Evolutionary conservation across 148 eudicot genomes (phyloP), one percentile per base, ranked within the genome.

Genomic region (Vaccinium macrocarpon): DNA sequence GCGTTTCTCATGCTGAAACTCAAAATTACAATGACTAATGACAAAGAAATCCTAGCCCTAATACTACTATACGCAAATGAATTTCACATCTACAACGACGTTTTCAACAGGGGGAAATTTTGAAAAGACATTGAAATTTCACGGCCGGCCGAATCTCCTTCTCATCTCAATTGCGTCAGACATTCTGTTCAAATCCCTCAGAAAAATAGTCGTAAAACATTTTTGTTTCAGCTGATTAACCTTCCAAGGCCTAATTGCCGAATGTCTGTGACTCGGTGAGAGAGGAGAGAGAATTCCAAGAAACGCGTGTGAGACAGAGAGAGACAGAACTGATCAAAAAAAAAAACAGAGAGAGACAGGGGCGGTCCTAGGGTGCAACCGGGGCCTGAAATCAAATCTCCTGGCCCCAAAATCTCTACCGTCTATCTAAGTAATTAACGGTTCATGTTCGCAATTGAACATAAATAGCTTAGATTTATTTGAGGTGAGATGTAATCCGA

Each of bases 1-100:
- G 6, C 29, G 1, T 15, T 32, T 27, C 35, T 19, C 48, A 23
- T 19, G 0, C 50, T 79, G 12, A 18, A 70, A 19, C 25, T 79
- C 48, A 57, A 57, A 19, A 29, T 18, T 56, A 78, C 59, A 51
- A 27, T 4, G 23, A 23, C 80, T 23, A 77, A 48, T 19, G 21
- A 48, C 16, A 49, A 48, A 8, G 56, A 78, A 78, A 79, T 70
- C 68, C 82, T 35, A 55, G 49, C 68, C 82, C 82, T 19, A 23
- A 56, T 25, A 18, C 66, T 50, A 79, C 21, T 27, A 27, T 27
- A n/a, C 50, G 68, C 68, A 3, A 8, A 23, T 32, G 9, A 57
- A 81, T 16, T 32, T 80, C 55, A 64, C 42, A 81, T n/a, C 82
- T 35, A 56, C 68, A 11, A 78, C 56, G 6, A 5, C 68, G 25